Evolutionary conservation across 495 filamentous ascomycete genomes (phyloP), one percentile per base, ranked within the genome.

Genomic region (Aspergillus affinis): DNA sequence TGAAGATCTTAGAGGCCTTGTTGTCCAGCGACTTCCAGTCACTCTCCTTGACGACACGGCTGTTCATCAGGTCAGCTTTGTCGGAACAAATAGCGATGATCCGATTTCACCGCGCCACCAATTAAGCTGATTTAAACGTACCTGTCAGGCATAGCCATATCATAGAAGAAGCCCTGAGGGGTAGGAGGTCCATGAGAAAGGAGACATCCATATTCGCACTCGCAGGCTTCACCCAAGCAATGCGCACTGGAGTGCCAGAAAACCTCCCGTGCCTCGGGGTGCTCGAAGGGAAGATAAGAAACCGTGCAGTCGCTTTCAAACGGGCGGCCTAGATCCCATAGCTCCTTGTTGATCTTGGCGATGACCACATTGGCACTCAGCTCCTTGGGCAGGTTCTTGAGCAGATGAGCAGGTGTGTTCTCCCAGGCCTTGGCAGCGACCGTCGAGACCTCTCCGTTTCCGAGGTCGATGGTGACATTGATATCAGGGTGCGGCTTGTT

Each of bases 221-320:
- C 95, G 46, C 87, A 90, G 51, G 92, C 91, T 73, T 97, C 93
- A 57, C 94, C 94, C n/a, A 98, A 85, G 57, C 91, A 82, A 73
- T 98, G 94, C 27, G 94, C 94, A 62, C 87, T 91, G 3, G 89
- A 93, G 73, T 98, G 94, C 92, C 91, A 95, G 70, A 93, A 96
- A 7, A 94, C 91, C 61, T 88, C 84, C 69, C 82, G 88, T 61
- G 90, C 94, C 70, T 95, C 86, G 6, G 90, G 86, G 69, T 92
- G 78, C 52, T 92, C 89, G 73, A 97, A 98, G 32, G 88, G 84
- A 46, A 98, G 78, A 45, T 96, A 81, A 60, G 89, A 86, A 13
- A 98, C 82, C 50, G 82, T 86, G 76, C 89, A 92, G 49, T 81
- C 77, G 27, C 68, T 65, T 75, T 98, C 95, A 46, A 98, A 77